Percentiles rank a stretch among this genome's conserved stretches.
These are phyloP conservation scores for Mycena latifolia DNA, from an alignment of 768 basidiomycete genomes.

Conservation along the genomic window DNA sequence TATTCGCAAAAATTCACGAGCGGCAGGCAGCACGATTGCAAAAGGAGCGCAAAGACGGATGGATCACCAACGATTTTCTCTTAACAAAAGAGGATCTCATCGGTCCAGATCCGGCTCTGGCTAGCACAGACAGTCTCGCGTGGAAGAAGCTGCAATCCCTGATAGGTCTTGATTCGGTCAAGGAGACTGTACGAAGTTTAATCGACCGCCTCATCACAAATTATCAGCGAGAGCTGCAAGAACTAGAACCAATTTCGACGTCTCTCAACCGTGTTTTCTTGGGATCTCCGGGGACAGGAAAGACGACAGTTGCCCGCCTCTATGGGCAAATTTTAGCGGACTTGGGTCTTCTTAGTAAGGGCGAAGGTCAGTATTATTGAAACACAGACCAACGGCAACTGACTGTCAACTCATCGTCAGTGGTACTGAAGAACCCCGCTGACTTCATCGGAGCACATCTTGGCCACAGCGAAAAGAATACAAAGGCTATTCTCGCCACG, in stretches of 20 bases:
- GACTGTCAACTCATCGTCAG: constrained; percentile 48
- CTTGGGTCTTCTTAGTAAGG: constrained; percentile 73
- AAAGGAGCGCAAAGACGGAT: constrained; percentile 54
- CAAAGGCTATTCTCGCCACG: constrained; percentile 70
- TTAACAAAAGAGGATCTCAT: constrained; percentile 69
- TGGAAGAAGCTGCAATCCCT: constrained; percentile 66
- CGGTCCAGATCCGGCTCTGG: constrained; percentile 70
- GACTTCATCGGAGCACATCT: constrained; percentile 69
- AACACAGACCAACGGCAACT: not conserved
- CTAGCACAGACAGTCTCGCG: constrained; percentile 55
- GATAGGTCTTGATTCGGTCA: constrained; percentile 68
- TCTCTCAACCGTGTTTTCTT: constrained; percentile 75
- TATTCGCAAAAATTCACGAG: constrained; percentile 58
- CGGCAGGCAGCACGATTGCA: constrained; percentile 67
- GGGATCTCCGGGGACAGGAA: constrained; percentile 79
- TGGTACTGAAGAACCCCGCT: constrained; percentile 74
- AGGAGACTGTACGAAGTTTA: constrained; percentile 63
- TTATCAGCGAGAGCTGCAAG: constrained; percentile 69
- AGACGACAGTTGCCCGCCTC: constrained; percentile 75
- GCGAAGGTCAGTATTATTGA: constrained; percentile 64
- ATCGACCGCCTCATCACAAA: constrained; percentile 62
- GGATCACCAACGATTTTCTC: constrained; percentile 61
- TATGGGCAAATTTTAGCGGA: constrained; percentile 75
- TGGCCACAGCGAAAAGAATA: constrained; percentile 75
- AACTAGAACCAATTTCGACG: constrained; percentile 62